Percentiles rank a stretch among this genome's conserved stretches.
phyloP scores from a whole-genome alignment of 1,284 basidiomycete species.

The Fomitiporia mediterranea region DNA sequence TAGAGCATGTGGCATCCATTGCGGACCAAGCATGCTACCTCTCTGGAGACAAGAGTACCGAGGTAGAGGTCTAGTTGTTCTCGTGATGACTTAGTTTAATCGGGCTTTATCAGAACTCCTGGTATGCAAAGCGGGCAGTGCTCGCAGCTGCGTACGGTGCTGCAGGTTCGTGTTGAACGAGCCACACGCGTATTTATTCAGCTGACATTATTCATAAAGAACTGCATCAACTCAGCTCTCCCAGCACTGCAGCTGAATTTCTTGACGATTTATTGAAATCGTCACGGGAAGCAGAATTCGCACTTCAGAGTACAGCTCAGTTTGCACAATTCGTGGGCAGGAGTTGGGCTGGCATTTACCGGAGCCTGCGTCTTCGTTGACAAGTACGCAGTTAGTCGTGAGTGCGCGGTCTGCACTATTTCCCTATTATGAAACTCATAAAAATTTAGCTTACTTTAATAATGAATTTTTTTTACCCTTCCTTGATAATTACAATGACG shows the following conservation, averaged over 20 bases:
- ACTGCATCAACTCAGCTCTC: conserved; percentile 70
- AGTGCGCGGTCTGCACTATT: too few species aligned
- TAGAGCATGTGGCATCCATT: conserved; percentile 53
- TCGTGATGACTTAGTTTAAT: conserved; percentile 5
- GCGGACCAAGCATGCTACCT: conserved; percentile 67
- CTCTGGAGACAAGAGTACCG: conserved; percentile 44
- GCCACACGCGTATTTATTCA: neutral
- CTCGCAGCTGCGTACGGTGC: conserved; percentile 61
- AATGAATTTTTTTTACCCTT: too few species aligned
- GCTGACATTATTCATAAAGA: conserved; percentile 36
- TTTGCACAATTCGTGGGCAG: conserved; percentile 58
- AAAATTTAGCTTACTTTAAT: too few species aligned
- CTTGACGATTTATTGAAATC: conserved; percentile 55
- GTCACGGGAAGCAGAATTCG: conserved; percentile 38
- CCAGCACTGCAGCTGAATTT: conserved; percentile 56
- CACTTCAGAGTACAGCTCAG: conserved; percentile 43
- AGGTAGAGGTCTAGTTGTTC: conserved; percentile 34
- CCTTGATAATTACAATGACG: too few species aligned
- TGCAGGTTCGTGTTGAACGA: conserved; percentile 41
- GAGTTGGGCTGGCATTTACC: conserved; percentile 65
- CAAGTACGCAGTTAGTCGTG: neutral
- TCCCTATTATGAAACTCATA: too few species aligned
- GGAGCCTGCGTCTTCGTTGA: conserved; percentile 34
- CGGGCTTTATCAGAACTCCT: conserved; percentile 43
- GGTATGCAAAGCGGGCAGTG: conserved; percentile 62